A percentile compares a stretch with the other conserved stretches of the same genome.
phyloP scores from a whole-genome alignment of 2,329 filamentous ascomycete genomes.

The Colletotrichum scovillei region DNA sequence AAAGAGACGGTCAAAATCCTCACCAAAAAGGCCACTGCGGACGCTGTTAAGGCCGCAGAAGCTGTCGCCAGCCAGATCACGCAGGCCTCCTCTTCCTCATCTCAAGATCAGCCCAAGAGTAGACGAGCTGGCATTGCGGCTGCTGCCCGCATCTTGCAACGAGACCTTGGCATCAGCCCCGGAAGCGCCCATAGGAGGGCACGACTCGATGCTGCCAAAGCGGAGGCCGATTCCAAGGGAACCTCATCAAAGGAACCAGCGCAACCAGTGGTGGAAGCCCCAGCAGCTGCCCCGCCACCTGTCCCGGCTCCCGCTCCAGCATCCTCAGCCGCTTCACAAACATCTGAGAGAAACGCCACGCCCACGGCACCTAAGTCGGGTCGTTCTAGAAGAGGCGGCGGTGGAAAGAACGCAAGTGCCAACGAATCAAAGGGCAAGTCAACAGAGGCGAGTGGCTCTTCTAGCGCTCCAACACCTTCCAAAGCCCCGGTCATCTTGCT shows the following conservation, averaged over 20 bases:
- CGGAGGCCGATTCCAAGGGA: constrained; percentile 59
- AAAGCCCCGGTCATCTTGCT: constrained; percentile 52
- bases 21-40: constrained; percentile 67
- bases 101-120: constrained; percentile 60
- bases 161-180: constrained; percentile 73
- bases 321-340: constrained; percentile 13
- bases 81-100: constrained; percentile 46
- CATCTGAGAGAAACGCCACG: constrained; percentile 23
- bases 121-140: constrained; percentile 71
- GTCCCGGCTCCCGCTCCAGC: constrained; percentile 19
- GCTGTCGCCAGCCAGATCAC: constrained; percentile 50
- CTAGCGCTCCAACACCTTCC: constrained; percentile 41
- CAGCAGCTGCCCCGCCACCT: constrained; percentile 36
- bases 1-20: constrained; percentile 73
- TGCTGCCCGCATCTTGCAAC: constrained; percentile 73
- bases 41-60: constrained; percentile 60
- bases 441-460: constrained; percentile 40
- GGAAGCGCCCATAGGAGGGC: constrained; percentile 71
- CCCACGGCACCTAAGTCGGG: constrained; percentile 35
- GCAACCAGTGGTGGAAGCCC: constrained; percentile 36
- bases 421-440: constrained; percentile 51
- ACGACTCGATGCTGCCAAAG: constrained; percentile 68
- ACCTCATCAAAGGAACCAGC: constrained; percentile 46
- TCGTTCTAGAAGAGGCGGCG: constrained; percentile 42
- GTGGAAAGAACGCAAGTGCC: constrained; percentile 48